These are phyloP conservation scores for Colletotrichum tamarilloi DNA, from an alignment of 2,329 filamentous ascomycete genomes.

Conservation along the genomic window DNA sequence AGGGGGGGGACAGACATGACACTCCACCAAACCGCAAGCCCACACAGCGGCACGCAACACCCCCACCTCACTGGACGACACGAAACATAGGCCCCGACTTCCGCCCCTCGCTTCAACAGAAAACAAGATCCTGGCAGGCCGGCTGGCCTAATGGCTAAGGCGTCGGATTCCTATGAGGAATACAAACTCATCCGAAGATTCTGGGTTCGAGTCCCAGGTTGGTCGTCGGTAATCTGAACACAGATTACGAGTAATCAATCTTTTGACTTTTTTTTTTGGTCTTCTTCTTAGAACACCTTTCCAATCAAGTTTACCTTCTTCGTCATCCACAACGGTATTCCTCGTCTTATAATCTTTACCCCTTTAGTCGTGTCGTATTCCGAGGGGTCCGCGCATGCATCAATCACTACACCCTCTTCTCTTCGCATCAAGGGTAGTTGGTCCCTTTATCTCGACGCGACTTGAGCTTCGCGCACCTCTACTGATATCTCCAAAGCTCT, in stretches of 20 bases:
- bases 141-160: constrained; percentile 36
- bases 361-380: too few species aligned
- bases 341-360: not conserved
- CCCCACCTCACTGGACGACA: not conserved
- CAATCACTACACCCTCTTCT: too few species aligned
- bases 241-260: not conserved
- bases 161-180: constrained; percentile 34
- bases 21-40: not conserved
- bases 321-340: not conserved
- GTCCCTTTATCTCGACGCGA: too few species aligned
- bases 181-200: constrained; percentile 33
- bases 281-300: not conserved
- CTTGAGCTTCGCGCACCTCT: too few species aligned
- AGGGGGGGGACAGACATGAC: too few species aligned
- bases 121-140: constrained; percentile 20
- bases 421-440: too few species aligned
- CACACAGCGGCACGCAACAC: not conserved
- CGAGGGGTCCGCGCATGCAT: too few species aligned
- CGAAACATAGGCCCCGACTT: not conserved
- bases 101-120: not conserved
- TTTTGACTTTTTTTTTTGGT: not conserved
- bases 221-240: constrained; percentile 23
- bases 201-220: constrained; percentile 37
- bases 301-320: too few species aligned
- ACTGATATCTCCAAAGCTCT: too few species aligned